Evolutionary conservation across 257 asterid genomes (phyloP).

Genomic region (Solanum etuberosum): DNA sequence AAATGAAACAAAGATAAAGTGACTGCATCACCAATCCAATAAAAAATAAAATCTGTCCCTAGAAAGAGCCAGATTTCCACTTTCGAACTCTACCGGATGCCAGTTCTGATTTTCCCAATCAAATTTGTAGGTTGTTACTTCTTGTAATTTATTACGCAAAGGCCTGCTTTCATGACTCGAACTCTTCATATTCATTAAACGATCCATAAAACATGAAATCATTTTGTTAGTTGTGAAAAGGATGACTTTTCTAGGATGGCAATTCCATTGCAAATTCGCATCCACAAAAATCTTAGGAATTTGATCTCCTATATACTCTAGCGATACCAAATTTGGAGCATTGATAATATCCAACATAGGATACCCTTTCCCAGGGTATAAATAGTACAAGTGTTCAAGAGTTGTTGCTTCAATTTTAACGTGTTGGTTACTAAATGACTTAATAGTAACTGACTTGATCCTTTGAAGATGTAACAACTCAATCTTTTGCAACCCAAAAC

Average conservation of each 20-base stretch:
- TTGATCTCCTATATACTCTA: neutral
- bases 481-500: neutral
- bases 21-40: neutral
- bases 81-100: neutral
- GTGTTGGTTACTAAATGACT: neutral
- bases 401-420: neutral
- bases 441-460: neutral
- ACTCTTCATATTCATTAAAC: neutral
- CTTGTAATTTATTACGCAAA: neutral
- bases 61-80: neutral
- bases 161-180: neutral
- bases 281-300: neutral
- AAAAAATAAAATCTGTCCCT: neutral
- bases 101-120: neutral
- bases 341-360: neutral
- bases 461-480: neutral
- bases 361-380: neutral
- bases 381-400: neutral
- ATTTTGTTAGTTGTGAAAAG: neutral
- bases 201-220: neutral
- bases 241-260: neutral
- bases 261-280: neutral
- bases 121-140: neutral
- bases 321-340: neutral
- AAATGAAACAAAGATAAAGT: neutral